phyloP scores from a whole-genome alignment of 257 asterid species.

The Fraxinus quadrangulata region DNA sequence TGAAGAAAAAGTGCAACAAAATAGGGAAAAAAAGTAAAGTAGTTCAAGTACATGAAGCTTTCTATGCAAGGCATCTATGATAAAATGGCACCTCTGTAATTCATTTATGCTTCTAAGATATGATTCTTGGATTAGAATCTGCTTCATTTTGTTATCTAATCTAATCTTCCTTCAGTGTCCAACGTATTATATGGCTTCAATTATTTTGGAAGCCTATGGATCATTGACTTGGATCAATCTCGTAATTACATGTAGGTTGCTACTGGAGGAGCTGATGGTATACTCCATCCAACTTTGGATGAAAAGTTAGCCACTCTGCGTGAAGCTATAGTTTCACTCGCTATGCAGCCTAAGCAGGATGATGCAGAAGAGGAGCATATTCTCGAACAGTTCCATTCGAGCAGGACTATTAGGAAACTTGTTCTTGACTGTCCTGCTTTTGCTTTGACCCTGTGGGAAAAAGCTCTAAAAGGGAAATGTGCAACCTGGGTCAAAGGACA shows the following conservation, averaged over 20 bases:
- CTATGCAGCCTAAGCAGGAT: conserved; percentile 58
- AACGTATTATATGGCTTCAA: too few species aligned
- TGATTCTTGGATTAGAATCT: not conserved
- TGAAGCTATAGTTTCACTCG: conserved; percentile 65
- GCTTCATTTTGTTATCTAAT: not conserved
- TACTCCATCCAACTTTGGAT: conserved; percentile 62
- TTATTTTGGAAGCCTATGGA: conserved; percentile 6
- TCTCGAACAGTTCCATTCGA: conserved; percentile 76
- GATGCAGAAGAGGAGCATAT: conserved; percentile 61
- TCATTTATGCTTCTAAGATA: not conserved
- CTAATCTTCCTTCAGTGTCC: not conserved
- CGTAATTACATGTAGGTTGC: conserved; percentile 53
- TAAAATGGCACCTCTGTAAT: not conserved
- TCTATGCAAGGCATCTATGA: not conserved
- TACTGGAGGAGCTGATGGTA: conserved; percentile 67
- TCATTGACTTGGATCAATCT: conserved; percentile 3
- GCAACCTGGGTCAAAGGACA: conserved; percentile 75
- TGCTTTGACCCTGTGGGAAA: conserved; percentile 73
- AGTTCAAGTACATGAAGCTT: not conserved
- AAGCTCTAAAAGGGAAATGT: conserved; percentile 73
- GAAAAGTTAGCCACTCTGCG: conserved; percentile 55
- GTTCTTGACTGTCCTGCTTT: conserved; percentile 75
- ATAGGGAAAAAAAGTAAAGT: not conserved
- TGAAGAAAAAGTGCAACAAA: not conserved
- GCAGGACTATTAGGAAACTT: conserved; percentile 75